phyloP scores from a whole-genome alignment of 768 basidiomycete genomes.

The Mycena venus region DNA sequence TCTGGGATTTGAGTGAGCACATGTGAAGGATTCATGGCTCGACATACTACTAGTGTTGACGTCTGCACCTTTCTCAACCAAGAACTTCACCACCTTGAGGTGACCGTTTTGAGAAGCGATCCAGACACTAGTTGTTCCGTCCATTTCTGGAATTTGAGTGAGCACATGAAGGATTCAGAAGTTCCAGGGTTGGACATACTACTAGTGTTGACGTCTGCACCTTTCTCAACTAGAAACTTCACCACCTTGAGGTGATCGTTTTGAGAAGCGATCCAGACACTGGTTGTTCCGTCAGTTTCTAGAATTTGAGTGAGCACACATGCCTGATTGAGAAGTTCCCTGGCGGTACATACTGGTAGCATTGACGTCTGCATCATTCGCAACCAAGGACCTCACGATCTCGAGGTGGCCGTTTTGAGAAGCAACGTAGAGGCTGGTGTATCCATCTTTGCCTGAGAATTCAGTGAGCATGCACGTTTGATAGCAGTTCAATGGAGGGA shows the following conservation, averaged over 20 bases:
- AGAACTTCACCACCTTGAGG: too few species aligned
- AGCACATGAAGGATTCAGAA: not conserved
- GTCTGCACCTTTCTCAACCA: not conserved
- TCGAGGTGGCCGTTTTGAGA: not conserved
- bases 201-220: not conserved
- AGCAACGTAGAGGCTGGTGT: not conserved
- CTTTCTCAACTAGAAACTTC: not conserved
- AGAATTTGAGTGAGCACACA: not conserved
- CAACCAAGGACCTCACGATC: not conserved
- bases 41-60: not conserved
- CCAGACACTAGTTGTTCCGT: not conserved
- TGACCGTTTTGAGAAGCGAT: too few species aligned
- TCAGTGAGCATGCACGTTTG: not conserved
- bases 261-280: not conserved
- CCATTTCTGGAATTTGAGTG: not conserved
- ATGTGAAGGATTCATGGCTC: not conserved
- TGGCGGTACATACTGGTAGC: not conserved
- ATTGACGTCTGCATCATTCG: not conserved
- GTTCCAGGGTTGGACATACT: not conserved
- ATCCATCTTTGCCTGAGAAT: too few species aligned
- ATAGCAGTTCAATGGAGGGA: not conserved
- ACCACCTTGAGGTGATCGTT: not conserved
- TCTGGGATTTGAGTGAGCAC: not conserved
- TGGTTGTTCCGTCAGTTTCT: not conserved
- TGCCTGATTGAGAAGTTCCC: too few species aligned